Evolutionary conservation across 2,329 filamentous ascomycete species (phyloP).

Genomic region (Metarhizium anisopliae): DNA sequence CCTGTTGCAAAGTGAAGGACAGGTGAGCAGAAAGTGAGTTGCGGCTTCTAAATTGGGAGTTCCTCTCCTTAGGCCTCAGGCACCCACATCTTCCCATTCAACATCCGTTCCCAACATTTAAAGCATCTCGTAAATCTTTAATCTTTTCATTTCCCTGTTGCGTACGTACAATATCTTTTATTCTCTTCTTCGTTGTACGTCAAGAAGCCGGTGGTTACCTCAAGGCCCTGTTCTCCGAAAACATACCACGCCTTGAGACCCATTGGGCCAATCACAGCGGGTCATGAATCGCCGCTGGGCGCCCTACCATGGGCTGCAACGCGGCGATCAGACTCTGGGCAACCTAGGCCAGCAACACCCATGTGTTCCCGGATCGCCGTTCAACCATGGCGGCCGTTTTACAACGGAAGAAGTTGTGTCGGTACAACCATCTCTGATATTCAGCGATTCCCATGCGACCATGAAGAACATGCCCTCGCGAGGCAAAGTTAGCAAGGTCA

Average conservation of each 20-base stretch:
- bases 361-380: conserved; percentile 10
- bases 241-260: neutral
- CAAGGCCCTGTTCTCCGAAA: neutral
- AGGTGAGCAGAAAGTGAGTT: conserved; percentile 9
- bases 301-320: conserved; percentile 2
- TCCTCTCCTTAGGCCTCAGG: conserved; percentile 3
- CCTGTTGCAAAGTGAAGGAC: neutral
- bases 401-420: neutral
- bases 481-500: conserved; percentile 33
- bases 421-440: neutral
- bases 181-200: neutral
- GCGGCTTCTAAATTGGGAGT: conserved; percentile 5
- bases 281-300: neutral
- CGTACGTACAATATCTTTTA: neutral
- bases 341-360: conserved; percentile 11
- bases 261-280: conserved; percentile 1
- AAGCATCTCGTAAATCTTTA: neutral
- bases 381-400: neutral
- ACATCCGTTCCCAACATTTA: neutral
- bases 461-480: conserved; percentile 18
- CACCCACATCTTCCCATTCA: conserved; percentile 1
- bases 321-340: neutral
- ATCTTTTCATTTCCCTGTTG: neutral
- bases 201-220: neutral
- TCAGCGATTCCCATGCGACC: neutral